These are phyloP conservation scores for Marchantia paleacea DNA, from an alignment of 225 moss, liverwort and hornwort species.

Conservation along the genomic window DNA sequence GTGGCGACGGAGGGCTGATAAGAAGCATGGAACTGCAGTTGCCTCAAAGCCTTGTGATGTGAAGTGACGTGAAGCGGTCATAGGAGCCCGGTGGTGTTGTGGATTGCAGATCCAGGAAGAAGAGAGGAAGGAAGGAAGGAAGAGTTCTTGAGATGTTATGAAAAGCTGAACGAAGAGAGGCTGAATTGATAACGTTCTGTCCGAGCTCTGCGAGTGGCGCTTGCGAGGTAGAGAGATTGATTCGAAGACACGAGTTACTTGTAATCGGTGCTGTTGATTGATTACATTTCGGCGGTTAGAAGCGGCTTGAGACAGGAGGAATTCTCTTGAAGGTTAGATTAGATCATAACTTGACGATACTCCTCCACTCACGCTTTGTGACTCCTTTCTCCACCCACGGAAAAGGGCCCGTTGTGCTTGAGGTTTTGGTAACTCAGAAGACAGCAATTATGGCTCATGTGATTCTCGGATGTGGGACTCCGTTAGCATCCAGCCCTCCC, in stretches of 20 bases:
- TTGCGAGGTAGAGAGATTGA: not conserved
- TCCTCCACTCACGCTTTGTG: not conserved
- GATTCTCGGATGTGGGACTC: slow-evolving; percentile 19
- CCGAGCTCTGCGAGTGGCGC: not conserved
- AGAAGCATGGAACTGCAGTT: not conserved
- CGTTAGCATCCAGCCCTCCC: slow-evolving; percentile 16
- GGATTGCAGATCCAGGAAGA: not conserved
- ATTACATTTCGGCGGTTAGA: not conserved
- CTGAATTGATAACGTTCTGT: not conserved
- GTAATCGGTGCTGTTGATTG: not conserved
- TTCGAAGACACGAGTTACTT: not conserved
- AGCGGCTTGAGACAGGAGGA: not conserved
- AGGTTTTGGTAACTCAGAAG: not conserved
- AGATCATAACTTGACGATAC: not conserved
- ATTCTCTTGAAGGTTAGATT: not conserved
- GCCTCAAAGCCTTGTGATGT: not conserved
- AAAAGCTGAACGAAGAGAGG: not conserved
- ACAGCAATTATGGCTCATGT: slow-evolving; percentile 20
- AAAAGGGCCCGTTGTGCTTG: not conserved
- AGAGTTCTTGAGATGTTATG: not conserved
- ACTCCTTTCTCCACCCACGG: too few relatives aligned
- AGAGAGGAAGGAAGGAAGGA: not conserved
- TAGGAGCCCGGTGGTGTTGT: not conserved
- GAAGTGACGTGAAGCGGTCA: not conserved
- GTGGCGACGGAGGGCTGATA: not conserved